Evolutionary conservation across 192 early-diverging fungal species (phyloP), one percentile per base, ranked within the genome.

Genomic region (Spizellomyces sp.): DNA sequence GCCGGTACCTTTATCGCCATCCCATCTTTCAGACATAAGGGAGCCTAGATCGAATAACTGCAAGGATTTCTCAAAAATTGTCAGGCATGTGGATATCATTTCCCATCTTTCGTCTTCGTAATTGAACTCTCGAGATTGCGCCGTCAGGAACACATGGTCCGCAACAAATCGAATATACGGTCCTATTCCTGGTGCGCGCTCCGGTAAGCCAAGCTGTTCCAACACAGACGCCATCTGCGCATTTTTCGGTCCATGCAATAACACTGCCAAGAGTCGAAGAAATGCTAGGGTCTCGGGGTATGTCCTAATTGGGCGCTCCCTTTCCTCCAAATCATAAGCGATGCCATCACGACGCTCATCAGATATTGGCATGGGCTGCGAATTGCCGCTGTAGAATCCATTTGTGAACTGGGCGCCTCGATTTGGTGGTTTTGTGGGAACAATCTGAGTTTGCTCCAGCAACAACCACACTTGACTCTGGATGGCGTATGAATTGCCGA

Each of bases 241-340:
- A 77, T 6, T 67, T 66, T 41, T 60, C 58, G 52, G 69, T 55
- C 48, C 79, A 52, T 46, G 77, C 81, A 74, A 79, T 12, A 97
- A 80, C 43, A 82, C 75, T 2, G 81, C 81, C 10, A 99, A 71
- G 4, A 99, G 85, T 7, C 81, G 74, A 8, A 96, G 71, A 77
- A 96, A 93, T 1, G 95, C 90, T 6, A 93, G 73, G 7, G 93
- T 96, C 79, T 96, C 92, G 1, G 93, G 89, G 69, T 95, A 99
- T 2, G 87, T 89, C 66, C 94, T 85, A 46, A 84, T 89, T 6
- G 82, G 81, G 0, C 87, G 65, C 75, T 96, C 94, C 12, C 90
- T 87, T 70, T 95, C 93, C 42, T 93, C 87, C 64, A 97, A 78
- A 77, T 97, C 92, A 70, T 87, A 89, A 42, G 88, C 74, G 43